These are phyloP conservation scores for Triglochin maritima DNA, from an alignment of 106 monocot genomes.

Conservation along the genomic window DNA sequence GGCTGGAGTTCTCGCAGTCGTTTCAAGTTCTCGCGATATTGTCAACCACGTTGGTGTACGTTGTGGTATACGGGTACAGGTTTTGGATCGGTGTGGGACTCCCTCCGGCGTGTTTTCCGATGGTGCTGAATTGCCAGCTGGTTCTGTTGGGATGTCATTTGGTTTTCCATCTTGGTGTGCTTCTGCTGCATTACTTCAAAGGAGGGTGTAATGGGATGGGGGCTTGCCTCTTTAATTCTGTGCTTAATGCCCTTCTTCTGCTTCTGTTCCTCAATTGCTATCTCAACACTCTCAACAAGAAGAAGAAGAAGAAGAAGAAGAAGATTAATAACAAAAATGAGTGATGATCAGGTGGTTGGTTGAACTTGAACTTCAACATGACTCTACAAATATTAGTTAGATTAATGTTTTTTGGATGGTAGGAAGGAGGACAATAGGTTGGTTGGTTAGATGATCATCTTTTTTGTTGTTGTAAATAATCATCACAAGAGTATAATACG, in stretches of 20 bases:
- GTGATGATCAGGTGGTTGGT: too few species aligned
- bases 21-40: slow-evolving; percentile 82
- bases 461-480: too few species aligned
- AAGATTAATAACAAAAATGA: too few species aligned
- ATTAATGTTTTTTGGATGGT: too few species aligned
- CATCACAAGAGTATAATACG: too few species aligned
- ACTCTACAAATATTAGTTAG: too few species aligned
- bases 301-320: not conserved
- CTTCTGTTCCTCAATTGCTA: slow-evolving; percentile 34
- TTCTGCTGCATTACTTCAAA: slow-evolving; percentile 53
- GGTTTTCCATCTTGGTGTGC: slow-evolving; percentile 56
- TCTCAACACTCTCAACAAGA: slow-evolving; percentile 1
- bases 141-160: slow-evolving; percentile 53
- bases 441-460: too few species aligned
- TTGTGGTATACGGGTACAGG: slow-evolving; percentile 64
- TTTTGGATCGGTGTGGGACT: slow-evolving; percentile 83
- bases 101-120: slow-evolving; percentile 28
- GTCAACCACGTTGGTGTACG: slow-evolving; percentile 52
- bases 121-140: slow-evolving; percentile 50
- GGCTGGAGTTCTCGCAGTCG: slow-evolving; percentile 98
- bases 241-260: slow-evolving; percentile 56
- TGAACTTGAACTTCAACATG: too few species aligned
- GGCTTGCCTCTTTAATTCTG: slow-evolving; percentile 80
- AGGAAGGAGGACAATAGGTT: too few species aligned
- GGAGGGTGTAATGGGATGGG: slow-evolving; percentile 90